phyloP scores from a whole-genome alignment of 2,329 filamentous ascomycete species.

The Fusarium euwallaceae region DNA sequence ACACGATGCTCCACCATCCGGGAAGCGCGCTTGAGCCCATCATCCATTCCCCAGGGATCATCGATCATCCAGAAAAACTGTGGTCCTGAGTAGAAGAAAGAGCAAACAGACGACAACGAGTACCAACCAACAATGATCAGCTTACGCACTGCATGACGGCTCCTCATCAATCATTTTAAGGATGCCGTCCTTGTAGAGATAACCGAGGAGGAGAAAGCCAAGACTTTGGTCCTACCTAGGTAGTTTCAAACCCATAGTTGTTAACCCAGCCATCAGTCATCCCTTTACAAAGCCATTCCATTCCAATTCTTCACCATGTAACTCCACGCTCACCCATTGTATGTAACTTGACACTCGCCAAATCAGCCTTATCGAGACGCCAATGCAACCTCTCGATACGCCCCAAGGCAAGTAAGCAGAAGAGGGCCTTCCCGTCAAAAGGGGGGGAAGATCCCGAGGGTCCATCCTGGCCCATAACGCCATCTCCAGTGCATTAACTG shows the following conservation, averaged over 20 bases:
- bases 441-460: not conserved
- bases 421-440: slow-evolving; percentile 7
- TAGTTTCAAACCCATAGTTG: not conserved
- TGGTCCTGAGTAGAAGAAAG: not conserved
- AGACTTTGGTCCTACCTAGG: not conserved
- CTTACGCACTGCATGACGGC: not conserved
- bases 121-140: not conserved
- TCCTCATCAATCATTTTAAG: not conserved
- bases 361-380: slow-evolving; percentile 39
- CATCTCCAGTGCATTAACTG: not conserved
- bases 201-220: not conserved
- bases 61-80: not conserved
- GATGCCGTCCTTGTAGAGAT: not conserved
- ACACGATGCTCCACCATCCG: slow-evolving; percentile 13
- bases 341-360: slow-evolving; percentile 15
- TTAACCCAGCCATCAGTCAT: not conserved
- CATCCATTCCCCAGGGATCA: not conserved
- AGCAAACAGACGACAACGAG: not conserved
- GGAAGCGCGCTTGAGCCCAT: slow-evolving; percentile 1
- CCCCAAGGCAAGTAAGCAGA: slow-evolving; percentile 2
- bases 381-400: slow-evolving; percentile 6
- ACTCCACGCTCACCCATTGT: not conserved
- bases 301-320: not conserved
- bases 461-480: not conserved
- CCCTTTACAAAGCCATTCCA: slow-evolving; percentile 5